Base-by-base conservation (phyloP, 139 green algal genomes). In the Nannochloris sp. region DNA sequence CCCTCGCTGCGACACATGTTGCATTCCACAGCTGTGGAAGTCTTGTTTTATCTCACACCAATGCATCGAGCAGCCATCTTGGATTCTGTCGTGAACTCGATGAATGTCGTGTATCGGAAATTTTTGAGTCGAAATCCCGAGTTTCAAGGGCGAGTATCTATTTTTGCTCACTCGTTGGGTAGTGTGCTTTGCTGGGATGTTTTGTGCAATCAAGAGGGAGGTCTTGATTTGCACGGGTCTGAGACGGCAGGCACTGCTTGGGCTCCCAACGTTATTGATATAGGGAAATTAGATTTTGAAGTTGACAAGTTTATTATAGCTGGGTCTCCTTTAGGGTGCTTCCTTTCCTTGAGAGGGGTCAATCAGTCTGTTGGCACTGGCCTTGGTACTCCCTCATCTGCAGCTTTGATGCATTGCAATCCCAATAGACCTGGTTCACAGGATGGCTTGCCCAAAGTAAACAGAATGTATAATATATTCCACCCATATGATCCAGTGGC, bases 11-110 rank as follows among this genome's bases (percentile, higher is more conserved):
- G 80, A 34, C 31, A 74, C 43, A 50, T 82, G 44, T 59, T 90
- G 43, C 80, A 81, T 61, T 71, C 67, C 27, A 91, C 82, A 0
- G 80, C 81, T 16, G 80, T 92, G 44, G 85, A 92, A 68, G 75
- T 92, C 67, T 76, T 92, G 59, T 81, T 85, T 44, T 92, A 85
- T 71, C 70, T 92, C 61, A 85, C 75, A 3, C 85, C 85, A 0
- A 43, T 62, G 12, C 74, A 91, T 72, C 72, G 73, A 46, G 68
- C 77, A 4, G 70, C 83, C 55, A 87, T 92, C 51, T 61, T 89
- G 24, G 37, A 66, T 43, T 84, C 79, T 9, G 66, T 91, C 11
- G 69, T 74, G 16, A 46, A 44, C 14, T 63, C 67, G 1, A 66
- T 92, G 12, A 92, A 92, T 69, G 48, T 61, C 14, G 60, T 69